phyloP scores from a whole-genome alignment of 106 monocot genomes.

The Dendrobium officinale region DNA sequence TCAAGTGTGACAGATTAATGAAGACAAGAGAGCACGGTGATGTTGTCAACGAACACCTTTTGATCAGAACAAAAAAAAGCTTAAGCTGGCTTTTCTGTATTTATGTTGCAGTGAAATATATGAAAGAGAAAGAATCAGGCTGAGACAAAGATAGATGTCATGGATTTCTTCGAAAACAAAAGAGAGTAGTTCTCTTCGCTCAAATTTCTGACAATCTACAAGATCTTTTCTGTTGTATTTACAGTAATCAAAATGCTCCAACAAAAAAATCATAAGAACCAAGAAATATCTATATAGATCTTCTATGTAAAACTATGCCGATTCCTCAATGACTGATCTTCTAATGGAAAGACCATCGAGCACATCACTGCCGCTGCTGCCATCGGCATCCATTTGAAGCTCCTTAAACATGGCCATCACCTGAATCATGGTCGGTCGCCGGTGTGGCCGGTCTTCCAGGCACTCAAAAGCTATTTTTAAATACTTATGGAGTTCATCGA shows the following conservation, averaged over 20 bases:
- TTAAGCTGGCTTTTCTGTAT: no score
- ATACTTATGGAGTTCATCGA: slow-evolving; percentile 42
- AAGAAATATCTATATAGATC: neutral
- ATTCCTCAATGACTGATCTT: slow-evolving; percentile 37
- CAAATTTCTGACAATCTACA: neutral
- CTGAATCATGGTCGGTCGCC: slow-evolving; percentile 77
- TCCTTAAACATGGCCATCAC: slow-evolving; percentile 78
- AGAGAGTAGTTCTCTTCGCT: no score
- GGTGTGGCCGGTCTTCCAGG: slow-evolving; percentile 57
- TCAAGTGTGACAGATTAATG: no score
- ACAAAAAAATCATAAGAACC: neutral
- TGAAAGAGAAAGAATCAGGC: no score
- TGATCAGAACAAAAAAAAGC: no score
- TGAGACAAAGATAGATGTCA: no score
- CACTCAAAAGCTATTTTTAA: slow-evolving; percentile 67
- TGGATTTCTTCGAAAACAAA: no score
- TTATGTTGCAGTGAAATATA: no score
- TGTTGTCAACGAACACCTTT: no score
- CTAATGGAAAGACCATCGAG: slow-evolving; percentile 47
- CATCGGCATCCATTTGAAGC: slow-evolving; percentile 34
- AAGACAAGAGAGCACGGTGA: no score
- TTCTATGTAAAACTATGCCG: neutral
- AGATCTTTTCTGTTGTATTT: neutral
- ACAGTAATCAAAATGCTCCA: slow-evolving; percentile 6
- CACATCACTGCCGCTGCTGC: slow-evolving; percentile 33